Conservation (phyloP, 2,329 filamentous ascomycete genomes). For the Raffaelea arxii region DNA sequence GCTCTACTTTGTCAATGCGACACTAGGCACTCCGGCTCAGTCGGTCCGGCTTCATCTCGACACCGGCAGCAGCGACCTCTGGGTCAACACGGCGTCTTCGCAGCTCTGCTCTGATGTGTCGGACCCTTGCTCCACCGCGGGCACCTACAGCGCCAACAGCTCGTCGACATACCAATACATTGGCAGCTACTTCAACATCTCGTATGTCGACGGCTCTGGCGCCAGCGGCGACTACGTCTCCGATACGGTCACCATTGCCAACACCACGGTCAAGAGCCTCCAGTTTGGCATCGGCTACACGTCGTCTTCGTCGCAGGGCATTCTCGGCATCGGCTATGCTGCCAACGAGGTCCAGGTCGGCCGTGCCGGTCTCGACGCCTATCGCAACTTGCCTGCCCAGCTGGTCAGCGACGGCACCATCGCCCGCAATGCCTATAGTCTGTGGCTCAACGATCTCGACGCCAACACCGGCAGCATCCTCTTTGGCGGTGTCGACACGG, state of each 20-base stretch:
- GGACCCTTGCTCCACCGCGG: slow-evolving; percentile 48
- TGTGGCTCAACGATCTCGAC: slow-evolving; percentile 67
- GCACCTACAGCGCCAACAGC: slow-evolving; percentile 57
- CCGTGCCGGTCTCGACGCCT: slow-evolving; percentile 41
- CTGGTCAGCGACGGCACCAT: slow-evolving; percentile 53
- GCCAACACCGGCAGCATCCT: slow-evolving; percentile 57
- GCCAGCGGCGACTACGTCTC: slow-evolving; percentile 71
- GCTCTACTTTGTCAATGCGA: slow-evolving; percentile 54
- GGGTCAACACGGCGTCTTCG: slow-evolving; percentile 59
- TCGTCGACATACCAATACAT: slow-evolving; percentile 72
- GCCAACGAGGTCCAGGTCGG: slow-evolving; percentile 68
- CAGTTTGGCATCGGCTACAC: slow-evolving; percentile 68
- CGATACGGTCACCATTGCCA: slow-evolving; percentile 57
- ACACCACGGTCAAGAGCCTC: slow-evolving; percentile 22
- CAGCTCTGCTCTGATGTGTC: slow-evolving; percentile 40
- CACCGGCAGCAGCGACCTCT: slow-evolving; percentile 60
- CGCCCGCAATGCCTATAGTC: slow-evolving; percentile 57
- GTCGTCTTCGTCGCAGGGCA: slow-evolving; percentile 54
- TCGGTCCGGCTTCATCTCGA: slow-evolving; percentile 50
- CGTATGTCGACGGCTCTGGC: slow-evolving; percentile 73
- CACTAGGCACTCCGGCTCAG: slow-evolving; percentile 53
- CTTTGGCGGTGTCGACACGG: slow-evolving; percentile 65
- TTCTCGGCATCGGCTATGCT: slow-evolving; percentile 77
- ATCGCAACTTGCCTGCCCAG: slow-evolving; percentile 60
- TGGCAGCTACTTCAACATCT: slow-evolving; percentile 73